Percentiles rank a stretch among this genome's conserved stretches.
These are phyloP conservation scores for Cyclaneusma minus DNA, from an alignment of 2,329 filamentous ascomycete species.

Conservation along the genomic window DNA sequence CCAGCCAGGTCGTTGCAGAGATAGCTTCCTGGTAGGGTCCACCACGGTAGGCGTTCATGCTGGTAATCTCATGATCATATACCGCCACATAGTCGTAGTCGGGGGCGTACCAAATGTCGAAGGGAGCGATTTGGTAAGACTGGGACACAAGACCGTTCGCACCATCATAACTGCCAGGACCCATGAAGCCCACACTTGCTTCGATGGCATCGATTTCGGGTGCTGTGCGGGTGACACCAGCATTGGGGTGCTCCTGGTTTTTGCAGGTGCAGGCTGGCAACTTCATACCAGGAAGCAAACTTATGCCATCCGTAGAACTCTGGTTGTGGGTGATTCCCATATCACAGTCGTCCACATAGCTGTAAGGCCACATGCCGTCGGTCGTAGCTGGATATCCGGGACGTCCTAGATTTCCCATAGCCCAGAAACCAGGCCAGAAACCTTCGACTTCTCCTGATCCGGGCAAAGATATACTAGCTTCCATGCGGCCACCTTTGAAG, in stretches of 20 bases:
- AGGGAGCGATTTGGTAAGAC: constrained; percentile 51
- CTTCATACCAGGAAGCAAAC: constrained; percentile 52
- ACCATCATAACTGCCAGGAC: constrained; percentile 27
- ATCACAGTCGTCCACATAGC: constrained; percentile 53
- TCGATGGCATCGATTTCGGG: constrained; percentile 62
- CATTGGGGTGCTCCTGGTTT: constrained; percentile 47
- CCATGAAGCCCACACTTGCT: constrained; percentile 32
- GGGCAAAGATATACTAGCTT: constrained; percentile 55
- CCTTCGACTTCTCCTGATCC: constrained; percentile 50
- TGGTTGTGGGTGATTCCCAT: constrained; percentile 58
- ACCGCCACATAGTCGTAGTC: constrained; percentile 49
- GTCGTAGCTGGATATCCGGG: constrained; percentile 55
- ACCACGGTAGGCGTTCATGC: constrained; percentile 44
- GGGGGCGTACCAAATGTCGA: constrained; percentile 55
- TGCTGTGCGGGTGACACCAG: constrained; percentile 47
- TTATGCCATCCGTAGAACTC: constrained; percentile 50
- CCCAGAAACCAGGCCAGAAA: constrained; percentile 65
- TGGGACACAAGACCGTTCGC: constrained; percentile 48
- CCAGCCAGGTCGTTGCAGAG: constrained; percentile 43
- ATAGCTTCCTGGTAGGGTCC: constrained; percentile 47
- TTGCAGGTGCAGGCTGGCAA: constrained; percentile 52
- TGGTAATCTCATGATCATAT: constrained; percentile 40
- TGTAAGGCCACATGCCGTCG: constrained; percentile 62
- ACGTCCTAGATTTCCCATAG: constrained; percentile 58
- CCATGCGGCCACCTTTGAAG: constrained; percentile 55